phyloP scores from a whole-genome alignment of 257 asterid species.

The Penstemon barbatus region DNA sequence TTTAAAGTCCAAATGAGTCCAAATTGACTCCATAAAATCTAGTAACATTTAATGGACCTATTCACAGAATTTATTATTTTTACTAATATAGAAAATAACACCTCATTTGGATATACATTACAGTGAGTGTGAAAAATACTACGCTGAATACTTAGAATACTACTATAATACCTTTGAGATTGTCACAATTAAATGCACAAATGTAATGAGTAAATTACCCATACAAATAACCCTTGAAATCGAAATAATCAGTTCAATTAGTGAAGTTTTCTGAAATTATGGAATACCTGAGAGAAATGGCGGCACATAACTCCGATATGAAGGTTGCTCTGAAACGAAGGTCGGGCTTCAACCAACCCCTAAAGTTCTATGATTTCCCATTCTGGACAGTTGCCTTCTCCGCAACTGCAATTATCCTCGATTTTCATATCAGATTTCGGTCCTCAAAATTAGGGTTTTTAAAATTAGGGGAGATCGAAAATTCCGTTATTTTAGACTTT shows the following conservation, averaged over 20 bases:
- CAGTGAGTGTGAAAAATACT: no score
- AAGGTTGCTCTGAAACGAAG: constrained; percentile 61
- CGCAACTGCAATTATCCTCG: constrained; percentile 83
- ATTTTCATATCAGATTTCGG: constrained; percentile 56
- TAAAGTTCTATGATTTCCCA: constrained; percentile 94
- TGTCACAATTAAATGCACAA: no score
- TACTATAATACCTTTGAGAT: no score
- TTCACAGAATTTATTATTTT: no score
- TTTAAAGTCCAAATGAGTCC: constrained; percentile 24
- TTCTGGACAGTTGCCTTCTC: constrained; percentile 74
- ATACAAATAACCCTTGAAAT: no score
- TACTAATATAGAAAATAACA: no score
- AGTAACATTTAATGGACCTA: background rate
- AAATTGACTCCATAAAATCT: constrained; percentile 26
- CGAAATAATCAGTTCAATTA: no score
- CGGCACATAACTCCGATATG: constrained; percentile 88
- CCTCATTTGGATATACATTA: no score
- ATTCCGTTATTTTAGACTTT: background rate
- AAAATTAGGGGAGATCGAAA: background rate
- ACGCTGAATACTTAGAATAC: no score
- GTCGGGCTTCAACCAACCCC: constrained; percentile 80
- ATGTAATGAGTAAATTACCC: no score
- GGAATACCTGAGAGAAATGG: constrained; percentile 75
- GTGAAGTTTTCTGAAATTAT: background rate
- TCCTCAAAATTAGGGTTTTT: constrained; percentile 24